These are phyloP conservation scores for Hypoxylon perforatum DNA, from an alignment of 495 filamentous ascomycete genomes.

Conservation along the genomic window DNA sequence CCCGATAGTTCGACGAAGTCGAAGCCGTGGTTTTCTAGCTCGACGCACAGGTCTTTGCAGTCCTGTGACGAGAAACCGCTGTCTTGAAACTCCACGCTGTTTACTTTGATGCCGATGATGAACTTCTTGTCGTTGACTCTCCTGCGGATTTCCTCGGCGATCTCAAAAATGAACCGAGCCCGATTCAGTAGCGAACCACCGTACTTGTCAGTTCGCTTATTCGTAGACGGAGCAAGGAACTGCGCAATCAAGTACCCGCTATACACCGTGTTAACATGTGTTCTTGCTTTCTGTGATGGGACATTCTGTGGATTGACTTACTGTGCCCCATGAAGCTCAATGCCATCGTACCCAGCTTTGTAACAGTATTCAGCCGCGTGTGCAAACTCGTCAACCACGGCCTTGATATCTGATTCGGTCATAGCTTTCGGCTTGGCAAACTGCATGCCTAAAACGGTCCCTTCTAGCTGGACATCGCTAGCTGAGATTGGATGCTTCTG, in stretches of 20 bases:
- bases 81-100: slow-evolving; percentile 73
- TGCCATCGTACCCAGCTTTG: slow-evolving; percentile 69
- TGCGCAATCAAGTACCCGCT: slow-evolving; percentile 72
- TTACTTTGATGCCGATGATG: slow-evolving; percentile 73
- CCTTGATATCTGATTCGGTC: slow-evolving; percentile 60
- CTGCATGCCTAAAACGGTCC: slow-evolving; percentile 19
- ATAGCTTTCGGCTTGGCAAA: slow-evolving; percentile 51
- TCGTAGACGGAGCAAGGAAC: slow-evolving; percentile 71
- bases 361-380: slow-evolving; percentile 67
- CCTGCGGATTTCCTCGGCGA: slow-evolving; percentile 59
- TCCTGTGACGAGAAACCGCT: slow-evolving; percentile 68
- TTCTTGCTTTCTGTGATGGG: neutral
- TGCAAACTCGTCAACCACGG: slow-evolving; percentile 62
- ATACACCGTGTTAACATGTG: neutral
- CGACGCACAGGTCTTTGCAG: slow-evolving; percentile 61
- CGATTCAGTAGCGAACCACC: slow-evolving; percentile 69
- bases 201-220: slow-evolving; percentile 70
- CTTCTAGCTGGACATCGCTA: slow-evolving; percentile 66
- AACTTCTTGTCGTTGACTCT: slow-evolving; percentile 57
- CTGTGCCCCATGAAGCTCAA: slow-evolving; percentile 67
- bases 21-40: slow-evolving; percentile 64
- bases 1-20: slow-evolving; percentile 76
- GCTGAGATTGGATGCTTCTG: slow-evolving; percentile 68
- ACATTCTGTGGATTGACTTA: slow-evolving; percentile 3
- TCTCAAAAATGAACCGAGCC: slow-evolving; percentile 67